phyloP scores from a whole-genome alignment of 2,329 filamentous ascomycete genomes.

The Monosporascus sp. region DNA sequence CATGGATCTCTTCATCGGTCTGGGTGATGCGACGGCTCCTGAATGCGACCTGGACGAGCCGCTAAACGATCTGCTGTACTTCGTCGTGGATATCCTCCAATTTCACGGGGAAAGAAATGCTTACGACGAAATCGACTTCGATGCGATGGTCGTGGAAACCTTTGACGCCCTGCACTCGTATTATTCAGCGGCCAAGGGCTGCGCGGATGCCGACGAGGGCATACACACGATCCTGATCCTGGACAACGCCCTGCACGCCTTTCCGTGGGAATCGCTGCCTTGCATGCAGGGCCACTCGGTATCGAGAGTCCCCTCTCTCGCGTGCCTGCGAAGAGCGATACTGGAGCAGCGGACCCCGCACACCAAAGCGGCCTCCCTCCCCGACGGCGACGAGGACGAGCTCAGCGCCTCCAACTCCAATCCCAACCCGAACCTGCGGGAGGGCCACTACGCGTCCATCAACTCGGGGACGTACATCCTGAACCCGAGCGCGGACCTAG shows the following conservation, averaged over 20 bases:
- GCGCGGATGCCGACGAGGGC: slow-evolving; percentile 35
- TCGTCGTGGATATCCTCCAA: slow-evolving; percentile 91
- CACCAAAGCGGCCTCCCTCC: slow-evolving; percentile 4
- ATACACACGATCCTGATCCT: slow-evolving; percentile 81
- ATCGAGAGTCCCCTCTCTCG: slow-evolving; percentile 82
- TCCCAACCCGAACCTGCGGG: slow-evolving; percentile 24
- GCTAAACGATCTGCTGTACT: slow-evolving; percentile 89
- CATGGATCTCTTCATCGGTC: slow-evolving; percentile 80
- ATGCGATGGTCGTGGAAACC: slow-evolving; percentile 82
- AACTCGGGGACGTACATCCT: slow-evolving; percentile 70
- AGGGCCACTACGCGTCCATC: slow-evolving; percentile 51
- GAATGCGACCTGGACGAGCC: slow-evolving; percentile 77
- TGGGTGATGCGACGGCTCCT: slow-evolving; percentile 66
- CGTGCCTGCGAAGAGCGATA: slow-evolving; percentile 73
- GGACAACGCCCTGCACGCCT: slow-evolving; percentile 83
- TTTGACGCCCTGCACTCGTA: slow-evolving; percentile 79
- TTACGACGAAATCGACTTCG: slow-evolving; percentile 96
- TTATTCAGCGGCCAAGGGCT: slow-evolving; percentile 47
- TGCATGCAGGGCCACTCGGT: slow-evolving; percentile 76
- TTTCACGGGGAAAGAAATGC: slow-evolving; percentile 96
- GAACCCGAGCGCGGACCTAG: slow-evolving; percentile 82
- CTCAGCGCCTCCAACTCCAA: slow-evolving; percentile 1
- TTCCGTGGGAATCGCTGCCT: slow-evolving; percentile 94
- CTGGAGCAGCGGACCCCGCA: slow-evolving; percentile 39
- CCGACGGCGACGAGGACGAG: slow-evolving; percentile 8